Evolutionary conservation across 164 flowering plant species (phyloP).

Genomic region (Echeveria elegans): DNA sequence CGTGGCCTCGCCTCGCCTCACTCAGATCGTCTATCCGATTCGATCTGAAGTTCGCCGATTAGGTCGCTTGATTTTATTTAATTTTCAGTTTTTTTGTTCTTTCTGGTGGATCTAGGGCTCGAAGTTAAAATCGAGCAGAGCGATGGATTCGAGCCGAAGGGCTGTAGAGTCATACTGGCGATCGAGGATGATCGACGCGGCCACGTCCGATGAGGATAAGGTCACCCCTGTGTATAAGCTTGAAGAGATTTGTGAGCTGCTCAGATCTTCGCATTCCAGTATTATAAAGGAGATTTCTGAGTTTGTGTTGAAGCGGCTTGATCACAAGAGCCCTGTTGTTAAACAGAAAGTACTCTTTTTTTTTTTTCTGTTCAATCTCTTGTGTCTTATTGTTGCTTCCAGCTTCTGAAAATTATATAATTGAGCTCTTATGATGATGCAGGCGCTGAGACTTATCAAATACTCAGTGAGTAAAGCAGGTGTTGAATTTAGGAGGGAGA

Average conservation of each 20-base stretch:
- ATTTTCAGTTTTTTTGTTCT: background rate
- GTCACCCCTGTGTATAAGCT: slow-evolving; percentile 87
- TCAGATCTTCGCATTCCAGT: slow-evolving; percentile 63
- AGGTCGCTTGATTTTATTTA: background rate
- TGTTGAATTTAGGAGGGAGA: slow-evolving; percentile 88
- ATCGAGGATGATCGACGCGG: slow-evolving; percentile 77
- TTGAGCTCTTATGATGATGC: slow-evolving; percentile 12
- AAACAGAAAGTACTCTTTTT: slow-evolving; percentile 68
- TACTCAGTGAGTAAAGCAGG: slow-evolving; percentile 92
- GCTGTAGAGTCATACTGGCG: slow-evolving; percentile 99
- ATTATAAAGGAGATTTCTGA: slow-evolving; percentile 85
- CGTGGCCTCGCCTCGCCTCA: background rate
- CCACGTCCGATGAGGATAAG: slow-evolving; percentile 85
- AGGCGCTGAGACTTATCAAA: slow-evolving; percentile 90
- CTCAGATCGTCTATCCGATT: background rate
- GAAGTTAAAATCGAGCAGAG: slow-evolving; percentile 58
- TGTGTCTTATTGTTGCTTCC: no score
- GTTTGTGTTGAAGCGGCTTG: slow-evolving; percentile 73
- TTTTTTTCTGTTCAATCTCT: slow-evolving; percentile 8
- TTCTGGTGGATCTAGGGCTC: slow-evolving; percentile 3
- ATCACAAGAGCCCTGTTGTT: slow-evolving; percentile 82
- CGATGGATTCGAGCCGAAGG: slow-evolving; percentile 83
- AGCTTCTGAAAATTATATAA: background rate
- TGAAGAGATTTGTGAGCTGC: slow-evolving; percentile 85
- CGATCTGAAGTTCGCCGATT: background rate